Percentiles rank a stretch among this genome's conserved stretches.
These are phyloP conservation scores for Xylariaceae sp. DNA, from an alignment of 2,329 filamentous ascomycete genomes.

Conservation along the genomic window DNA sequence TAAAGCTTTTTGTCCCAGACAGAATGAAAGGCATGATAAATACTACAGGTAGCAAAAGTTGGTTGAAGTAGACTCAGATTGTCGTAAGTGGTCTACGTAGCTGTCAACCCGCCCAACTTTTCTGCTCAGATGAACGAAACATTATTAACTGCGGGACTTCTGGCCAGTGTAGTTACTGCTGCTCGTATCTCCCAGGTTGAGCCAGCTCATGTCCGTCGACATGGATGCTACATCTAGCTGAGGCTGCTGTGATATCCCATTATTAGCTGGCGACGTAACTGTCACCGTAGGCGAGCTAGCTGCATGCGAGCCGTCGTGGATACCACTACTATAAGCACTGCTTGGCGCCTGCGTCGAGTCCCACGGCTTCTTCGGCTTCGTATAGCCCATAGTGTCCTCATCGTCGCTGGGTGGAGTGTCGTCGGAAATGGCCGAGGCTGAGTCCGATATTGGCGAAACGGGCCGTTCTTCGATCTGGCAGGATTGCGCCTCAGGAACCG, in stretches of 20 bases:
- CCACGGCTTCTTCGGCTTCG: slow-evolving; percentile 43
- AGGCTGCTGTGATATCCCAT: slow-evolving; percentile 43
- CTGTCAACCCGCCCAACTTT: neutral
- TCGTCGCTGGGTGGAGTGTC: slow-evolving; percentile 56
- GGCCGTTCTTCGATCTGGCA: slow-evolving; percentile 55
- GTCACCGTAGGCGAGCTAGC: slow-evolving; percentile 33
- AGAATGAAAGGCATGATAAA: neutral
- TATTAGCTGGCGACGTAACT: slow-evolving; percentile 7
- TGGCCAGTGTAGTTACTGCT: slow-evolving; percentile 56
- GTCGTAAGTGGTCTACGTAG: neutral
- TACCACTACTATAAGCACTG: slow-evolving; percentile 45
- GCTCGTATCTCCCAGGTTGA: slow-evolving; percentile 58
- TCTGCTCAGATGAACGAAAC: neutral
- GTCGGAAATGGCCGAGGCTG: slow-evolving; percentile 46
- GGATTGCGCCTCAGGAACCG: slow-evolving; percentile 53
- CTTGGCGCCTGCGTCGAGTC: slow-evolving; percentile 46
- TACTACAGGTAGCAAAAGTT: neutral
- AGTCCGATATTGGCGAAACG: slow-evolving; percentile 46
- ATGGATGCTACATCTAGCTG: slow-evolving; percentile 46
- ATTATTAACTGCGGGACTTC: slow-evolving; percentile 13
- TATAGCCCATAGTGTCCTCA: slow-evolving; percentile 51
- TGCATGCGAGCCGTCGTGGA: slow-evolving; percentile 35
- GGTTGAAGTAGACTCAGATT: neutral
- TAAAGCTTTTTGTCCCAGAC: neutral
- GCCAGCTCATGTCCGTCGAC: slow-evolving; percentile 71